These are phyloP conservation scores for Noccaea bulbosa DNA, from an alignment of 345 rosid species.

Conservation along the genomic window DNA sequence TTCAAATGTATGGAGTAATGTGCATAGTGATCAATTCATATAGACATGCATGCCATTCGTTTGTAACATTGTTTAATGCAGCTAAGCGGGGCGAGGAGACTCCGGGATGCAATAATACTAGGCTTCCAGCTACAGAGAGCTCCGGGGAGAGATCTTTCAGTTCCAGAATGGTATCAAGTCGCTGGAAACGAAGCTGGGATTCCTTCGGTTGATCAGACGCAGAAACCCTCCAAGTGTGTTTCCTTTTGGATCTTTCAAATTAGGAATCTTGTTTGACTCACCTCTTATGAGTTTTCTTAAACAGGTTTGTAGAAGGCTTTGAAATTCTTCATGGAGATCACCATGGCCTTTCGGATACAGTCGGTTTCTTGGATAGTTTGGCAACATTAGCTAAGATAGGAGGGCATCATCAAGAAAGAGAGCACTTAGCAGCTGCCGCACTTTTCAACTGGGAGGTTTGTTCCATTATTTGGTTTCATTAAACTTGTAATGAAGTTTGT, in stretches of 20 bases:
- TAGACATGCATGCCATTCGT: background rate
- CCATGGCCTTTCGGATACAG: conserved; percentile 76
- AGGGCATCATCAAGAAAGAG: conserved; percentile 67
- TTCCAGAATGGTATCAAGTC: conserved; percentile 90
- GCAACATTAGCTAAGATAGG: conserved; percentile 58
- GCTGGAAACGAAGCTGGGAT: conserved; percentile 70
- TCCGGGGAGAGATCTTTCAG: conserved; percentile 77
- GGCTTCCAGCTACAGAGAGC: conserved; percentile 92
- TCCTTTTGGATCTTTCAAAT: conserved; percentile 43
- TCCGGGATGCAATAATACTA: conserved; percentile 87
- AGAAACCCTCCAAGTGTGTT: conserved; percentile 38
- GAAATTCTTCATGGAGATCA: conserved; percentile 85
- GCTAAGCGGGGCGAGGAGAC: conserved; percentile 91
- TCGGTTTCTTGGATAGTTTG: conserved; percentile 66
- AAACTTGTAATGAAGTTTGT: background rate
- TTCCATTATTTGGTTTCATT: background rate
- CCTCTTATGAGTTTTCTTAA: background rate
- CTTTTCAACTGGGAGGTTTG: conserved; percentile 89
- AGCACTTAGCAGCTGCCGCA: conserved; percentile 80
- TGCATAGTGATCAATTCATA: background rate
- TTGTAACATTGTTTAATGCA: conserved; percentile 38
- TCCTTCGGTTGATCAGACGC: conserved; percentile 40
- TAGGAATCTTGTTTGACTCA: background rate
- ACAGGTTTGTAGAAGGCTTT: conserved; percentile 65
- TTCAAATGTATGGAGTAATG: background rate